Base-by-base conservation (phyloP, 345 rosid species). In the Aquilaria sinensis region DNA sequence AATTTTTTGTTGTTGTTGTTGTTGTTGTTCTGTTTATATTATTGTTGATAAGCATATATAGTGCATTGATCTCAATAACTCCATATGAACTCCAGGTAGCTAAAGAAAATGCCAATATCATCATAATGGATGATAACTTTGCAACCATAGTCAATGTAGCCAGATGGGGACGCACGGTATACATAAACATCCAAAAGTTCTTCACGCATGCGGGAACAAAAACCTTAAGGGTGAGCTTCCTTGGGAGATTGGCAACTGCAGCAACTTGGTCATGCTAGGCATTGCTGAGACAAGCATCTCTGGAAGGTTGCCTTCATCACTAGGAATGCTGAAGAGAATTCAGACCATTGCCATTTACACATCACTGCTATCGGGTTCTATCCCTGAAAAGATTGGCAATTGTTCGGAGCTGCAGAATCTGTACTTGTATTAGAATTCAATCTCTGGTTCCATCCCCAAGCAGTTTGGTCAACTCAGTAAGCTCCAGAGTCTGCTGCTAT, bases 221-320 rank as follows among this genome's bases (percentile, higher is more conserved):
- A 88, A 94, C 68, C 74, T 94, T 0, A 81, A 79, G 59, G 99
- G 99, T 12, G 89, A 86, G 84, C 75, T 90, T 67, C 96, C 97
- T 33, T 61, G 65, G 83, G 96, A 90, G 85, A 90, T 94, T 49
- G 97, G 96, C 1, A 87, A 86, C 64, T 94, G 97, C 84, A 80
- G 73, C 70, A 79, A 68, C 68, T 79, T 94, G 78, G 84, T 86
- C 13, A 78, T 86, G 57, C 71, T 94, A 71, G 99, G 99, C 67
- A 85, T 94, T 6, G 95, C 99, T 0, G 99, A 90, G 46, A 94
- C 99, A 49, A 75, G 99, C 80, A 83, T 94, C 74, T 90, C 96
- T 31, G 97, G 99, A 10, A 77, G 57, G 45, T 81, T 88, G 10
- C 96, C 97, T 43, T 71, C 85, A 14, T 77, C 96, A 9, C 76